Evolutionary conservation across 768 basidiomycete genomes (phyloP).

Genomic region (Panus rudis): DNA sequence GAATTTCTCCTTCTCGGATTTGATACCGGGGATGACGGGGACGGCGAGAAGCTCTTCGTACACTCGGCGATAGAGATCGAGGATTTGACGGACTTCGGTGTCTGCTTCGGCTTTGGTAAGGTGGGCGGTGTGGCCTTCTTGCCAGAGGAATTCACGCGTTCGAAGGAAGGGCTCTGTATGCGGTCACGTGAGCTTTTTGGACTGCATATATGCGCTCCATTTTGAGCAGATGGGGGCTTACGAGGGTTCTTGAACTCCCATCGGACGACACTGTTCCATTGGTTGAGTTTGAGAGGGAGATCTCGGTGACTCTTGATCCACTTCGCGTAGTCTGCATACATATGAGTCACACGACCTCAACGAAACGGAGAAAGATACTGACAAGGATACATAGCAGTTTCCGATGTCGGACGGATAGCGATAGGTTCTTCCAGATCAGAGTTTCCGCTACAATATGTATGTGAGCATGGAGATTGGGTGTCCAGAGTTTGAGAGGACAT

Average conservation of each 20-base stretch:
- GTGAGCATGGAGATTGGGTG: too few relatives aligned
- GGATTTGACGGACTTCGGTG: constrained; percentile 84
- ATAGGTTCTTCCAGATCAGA: constrained; percentile 96
- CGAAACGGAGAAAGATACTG: constrained; percentile 22
- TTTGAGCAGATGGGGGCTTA: constrained; percentile 35
- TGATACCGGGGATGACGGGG: constrained; percentile 93
- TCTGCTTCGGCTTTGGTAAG: constrained; percentile 88
- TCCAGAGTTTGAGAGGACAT: too few relatives aligned
- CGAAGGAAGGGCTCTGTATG: constrained; percentile 94
- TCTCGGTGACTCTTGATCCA: constrained; percentile 98
- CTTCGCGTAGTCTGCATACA: constrained; percentile 83
- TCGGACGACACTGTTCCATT: constrained; percentile 98
- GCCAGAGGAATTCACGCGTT: constrained; percentile 99
- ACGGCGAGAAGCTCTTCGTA: constrained; percentile 97
- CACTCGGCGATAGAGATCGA: constrained; percentile 91
- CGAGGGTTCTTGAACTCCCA: constrained; percentile 99
- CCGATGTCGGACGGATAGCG: constrained; percentile 96
- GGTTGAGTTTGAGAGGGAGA: constrained; percentile 92
- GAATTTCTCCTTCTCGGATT: constrained; percentile 99
- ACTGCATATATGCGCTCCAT: background rate
- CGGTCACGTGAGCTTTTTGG: too few relatives aligned
- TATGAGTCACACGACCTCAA: background rate
- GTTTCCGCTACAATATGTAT: constrained; percentile 50
- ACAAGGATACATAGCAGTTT: constrained; percentile 99
- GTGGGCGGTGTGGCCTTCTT: constrained; percentile 97